Conservation (phyloP, 2,329 filamentous ascomycete genomes). For the Atkinsonella hypoxylon region DNA sequence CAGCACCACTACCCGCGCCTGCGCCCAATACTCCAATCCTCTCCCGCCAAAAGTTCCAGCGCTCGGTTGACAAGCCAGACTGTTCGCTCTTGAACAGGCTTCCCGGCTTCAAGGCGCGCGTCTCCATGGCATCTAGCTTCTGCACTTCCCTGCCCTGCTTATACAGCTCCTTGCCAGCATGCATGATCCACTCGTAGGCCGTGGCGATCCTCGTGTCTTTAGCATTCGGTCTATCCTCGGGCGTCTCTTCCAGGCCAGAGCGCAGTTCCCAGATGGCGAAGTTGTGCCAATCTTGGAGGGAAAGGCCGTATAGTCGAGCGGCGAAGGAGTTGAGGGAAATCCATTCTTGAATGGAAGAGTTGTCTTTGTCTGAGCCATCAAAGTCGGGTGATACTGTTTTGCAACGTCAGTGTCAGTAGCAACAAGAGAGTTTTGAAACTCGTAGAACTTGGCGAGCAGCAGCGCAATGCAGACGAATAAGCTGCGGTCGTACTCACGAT, state of each 20-base stretch:
- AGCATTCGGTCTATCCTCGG: constrained; percentile 7
- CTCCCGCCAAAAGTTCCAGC: constrained; percentile 21
- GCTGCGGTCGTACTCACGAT: constrained; percentile 18
- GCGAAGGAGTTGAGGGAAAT: constrained; percentile 22
- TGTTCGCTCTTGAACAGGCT: constrained; percentile 10
- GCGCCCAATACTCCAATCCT: constrained; percentile 14
- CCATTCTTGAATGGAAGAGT: constrained; percentile 14
- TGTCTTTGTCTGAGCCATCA: constrained; percentile 13
- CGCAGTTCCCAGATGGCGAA: constrained; percentile 21
- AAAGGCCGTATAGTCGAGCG: constrained; percentile 17
- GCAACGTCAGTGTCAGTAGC: background rate
- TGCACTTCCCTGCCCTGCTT: constrained; percentile 7
- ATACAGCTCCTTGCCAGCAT: constrained; percentile 17
- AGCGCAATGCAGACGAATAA: too few species aligned
- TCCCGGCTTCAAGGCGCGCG: constrained; percentile 12
- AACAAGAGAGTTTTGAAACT: background rate
- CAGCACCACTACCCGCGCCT: constrained; percentile 8
- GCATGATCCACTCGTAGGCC: constrained; percentile 18
- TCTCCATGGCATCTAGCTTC: constrained; percentile 12
- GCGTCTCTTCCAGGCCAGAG: constrained; percentile 16
- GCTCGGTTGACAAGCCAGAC: constrained; percentile 14
- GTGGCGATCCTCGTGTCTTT: constrained; percentile 13
- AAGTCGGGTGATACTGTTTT: constrained; percentile 13
- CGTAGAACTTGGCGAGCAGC: background rate
- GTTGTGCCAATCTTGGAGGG: constrained; percentile 13